Evolutionary conservation across 2,329 filamentous ascomycete genomes (phyloP).

Genomic region (Beauveria scarabaeidicola): DNA sequence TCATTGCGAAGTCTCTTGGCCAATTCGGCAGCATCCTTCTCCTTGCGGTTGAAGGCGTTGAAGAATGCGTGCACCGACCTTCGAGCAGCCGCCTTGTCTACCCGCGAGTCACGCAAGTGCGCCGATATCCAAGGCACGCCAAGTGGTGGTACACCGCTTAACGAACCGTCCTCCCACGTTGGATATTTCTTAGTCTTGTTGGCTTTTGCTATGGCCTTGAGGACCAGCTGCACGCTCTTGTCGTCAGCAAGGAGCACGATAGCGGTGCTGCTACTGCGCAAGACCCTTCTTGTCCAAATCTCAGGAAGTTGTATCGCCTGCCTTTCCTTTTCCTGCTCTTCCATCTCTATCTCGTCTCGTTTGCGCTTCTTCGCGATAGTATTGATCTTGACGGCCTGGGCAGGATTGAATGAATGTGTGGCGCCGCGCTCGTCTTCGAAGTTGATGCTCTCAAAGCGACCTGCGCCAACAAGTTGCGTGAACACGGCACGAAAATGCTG

Average conservation of each 20-base stretch:
- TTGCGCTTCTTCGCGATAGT: constrained; percentile 33
- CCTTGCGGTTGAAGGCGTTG: constrained; percentile 65
- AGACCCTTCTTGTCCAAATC: constrained; percentile 64
- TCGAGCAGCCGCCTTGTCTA: constrained; percentile 58
- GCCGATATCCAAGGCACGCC: constrained; percentile 50
- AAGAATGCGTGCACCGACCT: constrained; percentile 77
- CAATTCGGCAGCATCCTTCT: constrained; percentile 52
- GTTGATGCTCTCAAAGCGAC: constrained; percentile 65
- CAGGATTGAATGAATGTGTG: constrained; percentile 34
- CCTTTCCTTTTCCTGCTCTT: constrained; percentile 45
- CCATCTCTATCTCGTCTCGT: constrained; percentile 43
- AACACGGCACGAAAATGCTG: constrained; percentile 70
- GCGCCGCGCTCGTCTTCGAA: constrained; percentile 56
- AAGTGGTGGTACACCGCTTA: constrained; percentile 46
- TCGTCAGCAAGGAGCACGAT: constrained; percentile 78
- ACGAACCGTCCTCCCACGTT: constrained; percentile 58
- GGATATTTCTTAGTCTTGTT: constrained; percentile 53
- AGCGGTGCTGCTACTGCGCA: constrained; percentile 67
- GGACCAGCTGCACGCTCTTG: constrained; percentile 63
- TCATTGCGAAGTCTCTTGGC: constrained; percentile 62
- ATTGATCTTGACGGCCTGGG: constrained; percentile 35
- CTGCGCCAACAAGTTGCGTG: constrained; percentile 62
- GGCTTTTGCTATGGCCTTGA: constrained; percentile 64
- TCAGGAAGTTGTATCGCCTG: constrained; percentile 56
- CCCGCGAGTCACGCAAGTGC: constrained; percentile 66